Conservation (phyloP, 164 flowering plant genomes). For the Hamamelis virginiana region DNA sequence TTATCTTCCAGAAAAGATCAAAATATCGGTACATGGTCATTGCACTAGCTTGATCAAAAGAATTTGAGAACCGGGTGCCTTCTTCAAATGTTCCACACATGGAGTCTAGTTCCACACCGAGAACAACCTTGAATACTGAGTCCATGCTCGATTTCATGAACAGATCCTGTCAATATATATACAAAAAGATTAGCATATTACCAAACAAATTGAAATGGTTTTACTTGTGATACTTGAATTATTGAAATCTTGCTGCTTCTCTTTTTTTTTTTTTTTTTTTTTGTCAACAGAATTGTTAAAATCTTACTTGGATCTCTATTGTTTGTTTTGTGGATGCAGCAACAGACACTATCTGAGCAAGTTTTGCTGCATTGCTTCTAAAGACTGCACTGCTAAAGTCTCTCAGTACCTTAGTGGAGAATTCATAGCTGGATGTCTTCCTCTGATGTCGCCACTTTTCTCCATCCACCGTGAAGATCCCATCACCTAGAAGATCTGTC, state of each 20-base stretch:
- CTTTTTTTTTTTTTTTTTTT: slow-evolving; percentile 29
- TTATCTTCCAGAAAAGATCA: slow-evolving; percentile 59
- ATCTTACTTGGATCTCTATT: no score
- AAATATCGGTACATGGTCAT: slow-evolving; percentile 44
- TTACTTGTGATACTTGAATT: background rate
- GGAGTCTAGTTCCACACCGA: no score
- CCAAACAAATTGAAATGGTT: background rate
- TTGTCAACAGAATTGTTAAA: no score
- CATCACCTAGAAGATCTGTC: no score
- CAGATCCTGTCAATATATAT: slow-evolving; percentile 40
- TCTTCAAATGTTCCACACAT: no score
- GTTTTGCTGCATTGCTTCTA: no score
- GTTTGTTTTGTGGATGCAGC: no score
- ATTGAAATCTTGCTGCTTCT: slow-evolving; percentile 36
- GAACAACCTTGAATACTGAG: slow-evolving; percentile 71
- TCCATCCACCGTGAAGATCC: no score
- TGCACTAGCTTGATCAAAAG: slow-evolving; percentile 60
- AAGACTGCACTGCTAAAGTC: no score
- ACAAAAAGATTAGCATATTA: background rate
- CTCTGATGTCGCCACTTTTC: no score
- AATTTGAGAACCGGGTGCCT: slow-evolving; percentile 51
- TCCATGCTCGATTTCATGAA: slow-evolving; percentile 75
- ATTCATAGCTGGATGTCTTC: slow-evolving; percentile 42
- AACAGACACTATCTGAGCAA: no score
- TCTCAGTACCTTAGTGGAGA: no score